phyloP scores from a whole-genome alignment of 2,329 filamentous ascomycete genomes.

The Beauveria pseudobassiana region DNA sequence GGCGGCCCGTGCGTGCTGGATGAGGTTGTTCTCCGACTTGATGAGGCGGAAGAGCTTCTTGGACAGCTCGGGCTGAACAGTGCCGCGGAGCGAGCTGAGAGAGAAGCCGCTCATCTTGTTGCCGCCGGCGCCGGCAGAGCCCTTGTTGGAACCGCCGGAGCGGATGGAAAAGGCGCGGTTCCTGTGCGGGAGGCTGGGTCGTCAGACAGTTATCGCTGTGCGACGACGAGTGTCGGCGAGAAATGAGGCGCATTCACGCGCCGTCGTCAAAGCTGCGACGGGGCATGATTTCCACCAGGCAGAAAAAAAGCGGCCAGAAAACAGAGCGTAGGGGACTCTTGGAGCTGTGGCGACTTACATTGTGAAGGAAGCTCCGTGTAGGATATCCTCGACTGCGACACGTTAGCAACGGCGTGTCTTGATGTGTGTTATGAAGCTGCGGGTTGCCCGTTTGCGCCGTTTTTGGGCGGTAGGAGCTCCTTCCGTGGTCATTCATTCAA shows the following conservation, averaged over 20 bases:
- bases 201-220: constrained; percentile 17
- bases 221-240: constrained; percentile 14
- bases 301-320: not conserved
- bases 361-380: not conserved
- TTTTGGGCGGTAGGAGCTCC: not conserved
- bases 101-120: constrained; percentile 58
- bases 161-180: constrained; percentile 69
- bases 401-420: not conserved
- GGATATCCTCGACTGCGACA: not conserved
- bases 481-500: not conserved
- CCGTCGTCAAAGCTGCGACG: constrained; percentile 25
- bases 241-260: constrained; percentile 14
- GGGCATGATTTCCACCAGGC: constrained; percentile 20
- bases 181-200: constrained; percentile 37
- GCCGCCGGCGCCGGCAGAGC: constrained; percentile 29
- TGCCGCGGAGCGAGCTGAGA: constrained; percentile 77
- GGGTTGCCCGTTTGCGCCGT: not conserved
- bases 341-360: constrained; percentile 2
- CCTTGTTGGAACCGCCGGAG: constrained; percentile 47
- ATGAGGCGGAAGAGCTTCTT: constrained; percentile 86
- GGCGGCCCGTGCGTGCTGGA: constrained; percentile 70
- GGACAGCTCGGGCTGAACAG: constrained; percentile 79
- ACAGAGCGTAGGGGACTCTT: not conserved
- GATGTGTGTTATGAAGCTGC: constrained; percentile 1
- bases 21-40: constrained; percentile 88